A percentile compares a stretch with the other conserved stretches of the same genome.
phyloP scores from a whole-genome alignment of 495 filamentous ascomycete species.

The Penicillium riverlandense region DNA sequence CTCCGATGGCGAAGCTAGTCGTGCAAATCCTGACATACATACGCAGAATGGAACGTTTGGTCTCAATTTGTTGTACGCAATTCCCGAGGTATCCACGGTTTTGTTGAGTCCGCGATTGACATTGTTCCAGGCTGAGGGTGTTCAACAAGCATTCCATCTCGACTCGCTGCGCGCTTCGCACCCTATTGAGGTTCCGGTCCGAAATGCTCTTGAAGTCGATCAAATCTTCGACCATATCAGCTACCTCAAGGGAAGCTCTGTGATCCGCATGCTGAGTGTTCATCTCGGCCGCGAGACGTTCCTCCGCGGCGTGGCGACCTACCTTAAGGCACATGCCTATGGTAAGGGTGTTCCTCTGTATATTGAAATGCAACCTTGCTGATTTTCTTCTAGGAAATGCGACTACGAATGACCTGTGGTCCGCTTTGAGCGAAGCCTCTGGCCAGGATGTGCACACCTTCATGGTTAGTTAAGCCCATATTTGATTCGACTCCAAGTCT shows the following conservation, averaged over 20 bases:
- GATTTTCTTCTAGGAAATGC: slow-evolving; percentile 58
- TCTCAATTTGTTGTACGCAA: slow-evolving; percentile 79
- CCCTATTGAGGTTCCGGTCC: slow-evolving; percentile 89
- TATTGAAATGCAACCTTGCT: not conserved
- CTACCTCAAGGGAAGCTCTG: slow-evolving; percentile 91
- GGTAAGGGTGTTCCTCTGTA: slow-evolving; percentile 21
- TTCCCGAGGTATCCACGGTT: slow-evolving; percentile 42
- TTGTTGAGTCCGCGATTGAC: slow-evolving; percentile 23
- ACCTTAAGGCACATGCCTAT: slow-evolving; percentile 82
- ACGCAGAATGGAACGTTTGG: slow-evolving; percentile 84
- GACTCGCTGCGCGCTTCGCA: slow-evolving; percentile 87
- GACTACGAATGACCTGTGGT: slow-evolving; percentile 88
- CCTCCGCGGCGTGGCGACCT: slow-evolving; percentile 78
- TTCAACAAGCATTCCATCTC: slow-evolving; percentile 83
- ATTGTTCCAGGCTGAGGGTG: slow-evolving; percentile 63
- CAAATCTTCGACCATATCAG: slow-evolving; percentile 95
- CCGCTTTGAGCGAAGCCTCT: slow-evolving; percentile 80
- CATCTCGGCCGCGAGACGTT: slow-evolving; percentile 83
- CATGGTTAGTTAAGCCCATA: slow-evolving; percentile 50
- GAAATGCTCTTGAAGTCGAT: slow-evolving; percentile 85
- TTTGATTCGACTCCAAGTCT: not conserved
- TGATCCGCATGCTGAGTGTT: slow-evolving; percentile 87
- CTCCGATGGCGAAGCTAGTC: not conserved
- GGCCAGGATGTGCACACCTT: slow-evolving; percentile 78
- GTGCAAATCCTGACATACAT: slow-evolving; percentile 2